Conservation (phyloP, 208 protist genomes). For the Acanthamoeba divionensis region DNA sequence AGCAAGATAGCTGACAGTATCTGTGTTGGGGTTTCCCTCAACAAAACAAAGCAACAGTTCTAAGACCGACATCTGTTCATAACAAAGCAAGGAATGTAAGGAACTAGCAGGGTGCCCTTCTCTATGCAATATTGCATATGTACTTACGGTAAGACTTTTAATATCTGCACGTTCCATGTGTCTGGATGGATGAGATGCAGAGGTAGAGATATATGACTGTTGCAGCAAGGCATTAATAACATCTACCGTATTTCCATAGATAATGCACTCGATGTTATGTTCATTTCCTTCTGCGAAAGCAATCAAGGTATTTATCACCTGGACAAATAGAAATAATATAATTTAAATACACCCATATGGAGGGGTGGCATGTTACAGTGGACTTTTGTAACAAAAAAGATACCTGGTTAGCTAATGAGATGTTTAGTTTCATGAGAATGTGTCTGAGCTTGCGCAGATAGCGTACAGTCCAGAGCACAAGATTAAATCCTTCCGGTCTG, state of each 20-base stretch:
- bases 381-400: too few relatives aligned
- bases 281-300: conserved; percentile 10
- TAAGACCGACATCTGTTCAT: not conserved
- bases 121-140: not conserved
- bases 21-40: conserved; percentile 44
- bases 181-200: not conserved
- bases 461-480: too few relatives aligned
- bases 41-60: conserved; percentile 39
- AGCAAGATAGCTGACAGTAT: not conserved
- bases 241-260: not conserved
- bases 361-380: too few relatives aligned
- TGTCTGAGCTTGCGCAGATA: conserved; percentile 27
- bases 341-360: too few relatives aligned
- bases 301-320: conserved; percentile 32
- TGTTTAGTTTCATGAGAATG: not conserved
- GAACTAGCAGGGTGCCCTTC: not conserved
- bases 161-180: not conserved
- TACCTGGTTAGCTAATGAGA: not conserved
- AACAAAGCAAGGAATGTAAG: not conserved
- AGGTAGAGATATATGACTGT: not conserved
- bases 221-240: not conserved
- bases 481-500: too few relatives aligned
- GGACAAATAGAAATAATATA: not conserved
- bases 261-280: conserved; percentile 22
- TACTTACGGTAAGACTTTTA: not conserved